A percentile compares a stretch with the other conserved stretches of the same genome.
phyloP scores from a whole-genome alignment of 495 filamentous ascomycete species.

The Penicillium cinerascens region DNA sequence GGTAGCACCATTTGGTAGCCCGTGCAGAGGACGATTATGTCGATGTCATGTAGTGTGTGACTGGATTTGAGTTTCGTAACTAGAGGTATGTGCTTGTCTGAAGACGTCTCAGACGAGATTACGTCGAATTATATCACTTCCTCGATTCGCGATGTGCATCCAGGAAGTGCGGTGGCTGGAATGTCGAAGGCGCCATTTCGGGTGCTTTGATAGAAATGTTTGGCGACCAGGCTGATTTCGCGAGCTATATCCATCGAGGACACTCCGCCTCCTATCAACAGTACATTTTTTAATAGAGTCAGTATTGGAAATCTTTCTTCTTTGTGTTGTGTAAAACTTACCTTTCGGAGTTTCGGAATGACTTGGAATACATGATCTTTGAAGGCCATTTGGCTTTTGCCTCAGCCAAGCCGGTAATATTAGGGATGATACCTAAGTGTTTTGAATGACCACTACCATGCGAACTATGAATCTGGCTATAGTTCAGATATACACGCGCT shows the following conservation, averaged over 20 bases:
- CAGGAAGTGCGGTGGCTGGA: constrained; percentile 43
- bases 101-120: constrained; percentile 17
- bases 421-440: too few species aligned
- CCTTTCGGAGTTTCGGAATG: constrained; percentile 53
- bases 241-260: constrained; percentile 59
- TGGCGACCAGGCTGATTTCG: constrained; percentile 49
- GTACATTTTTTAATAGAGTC: constrained; percentile 42
- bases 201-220: constrained; percentile 55
- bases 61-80: constrained; percentile 39
- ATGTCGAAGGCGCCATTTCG: constrained; percentile 57
- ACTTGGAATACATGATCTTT: constrained; percentile 57
- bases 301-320: background rate
- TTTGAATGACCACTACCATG: too few species aligned
- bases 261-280: constrained; percentile 59
- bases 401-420: constrained; percentile 49
- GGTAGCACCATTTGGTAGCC: constrained; percentile 62
- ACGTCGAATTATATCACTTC: constrained; percentile 36
- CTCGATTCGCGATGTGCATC: constrained; percentile 46
- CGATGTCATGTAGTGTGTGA: constrained; percentile 45
- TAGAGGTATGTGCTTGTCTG: constrained; percentile 36
- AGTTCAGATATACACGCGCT: too few species aligned
- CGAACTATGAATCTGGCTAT: too few species aligned
- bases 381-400: constrained; percentile 51
- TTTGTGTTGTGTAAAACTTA: constrained; percentile 3
- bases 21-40: constrained; percentile 58